Conservation (phyloP, 1,139 yeast species). For the Saccharomycopsis phalli region DNA sequence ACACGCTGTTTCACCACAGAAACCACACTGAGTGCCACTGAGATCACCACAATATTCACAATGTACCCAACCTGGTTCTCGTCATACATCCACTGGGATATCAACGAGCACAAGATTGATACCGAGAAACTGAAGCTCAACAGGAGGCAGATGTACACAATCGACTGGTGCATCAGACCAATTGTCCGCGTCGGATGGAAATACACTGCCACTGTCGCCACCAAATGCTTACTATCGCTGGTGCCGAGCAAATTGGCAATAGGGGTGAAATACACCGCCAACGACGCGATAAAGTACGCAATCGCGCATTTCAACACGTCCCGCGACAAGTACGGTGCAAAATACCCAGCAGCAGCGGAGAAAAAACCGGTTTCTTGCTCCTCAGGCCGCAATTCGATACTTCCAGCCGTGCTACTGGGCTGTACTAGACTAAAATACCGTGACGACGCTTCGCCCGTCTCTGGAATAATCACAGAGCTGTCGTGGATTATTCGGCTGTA, state of each 20-base stretch:
- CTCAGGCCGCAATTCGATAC: too few species aligned
- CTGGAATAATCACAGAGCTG: slow-evolving; percentile 16
- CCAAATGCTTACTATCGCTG: slow-evolving; percentile 71
- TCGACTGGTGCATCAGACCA: slow-evolving; percentile 74
- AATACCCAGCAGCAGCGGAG: not conserved
- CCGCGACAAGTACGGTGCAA: not conserved
- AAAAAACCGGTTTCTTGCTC: not conserved
- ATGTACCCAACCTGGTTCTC: slow-evolving; percentile 44
- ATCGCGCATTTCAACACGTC: slow-evolving; percentile 52
- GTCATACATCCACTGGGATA: slow-evolving; percentile 41
- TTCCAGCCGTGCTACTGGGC: not conserved
- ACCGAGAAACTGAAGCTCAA: slow-evolving; percentile 48
- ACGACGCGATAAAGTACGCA: slow-evolving; percentile 64
- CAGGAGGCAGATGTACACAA: slow-evolving; percentile 50
- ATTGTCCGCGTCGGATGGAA: slow-evolving; percentile 75
- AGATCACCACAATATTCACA: slow-evolving; percentile 48
- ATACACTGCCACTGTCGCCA: slow-evolving; percentile 77
- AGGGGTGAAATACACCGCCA: slow-evolving; percentile 61
- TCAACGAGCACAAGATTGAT: slow-evolving; percentile 44
- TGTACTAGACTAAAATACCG: slow-evolving; percentile 4
- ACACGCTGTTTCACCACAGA: slow-evolving; percentile 65
- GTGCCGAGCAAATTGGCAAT: slow-evolving; percentile 50
- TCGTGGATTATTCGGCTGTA: slow-evolving; percentile 10
- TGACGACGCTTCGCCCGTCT: slow-evolving; percentile 14
- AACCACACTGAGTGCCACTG: slow-evolving; percentile 51